These are phyloP conservation scores for Tolypocladium nubicola DNA, from an alignment of 2,329 filamentous ascomycete species.

Conservation along the genomic window DNA sequence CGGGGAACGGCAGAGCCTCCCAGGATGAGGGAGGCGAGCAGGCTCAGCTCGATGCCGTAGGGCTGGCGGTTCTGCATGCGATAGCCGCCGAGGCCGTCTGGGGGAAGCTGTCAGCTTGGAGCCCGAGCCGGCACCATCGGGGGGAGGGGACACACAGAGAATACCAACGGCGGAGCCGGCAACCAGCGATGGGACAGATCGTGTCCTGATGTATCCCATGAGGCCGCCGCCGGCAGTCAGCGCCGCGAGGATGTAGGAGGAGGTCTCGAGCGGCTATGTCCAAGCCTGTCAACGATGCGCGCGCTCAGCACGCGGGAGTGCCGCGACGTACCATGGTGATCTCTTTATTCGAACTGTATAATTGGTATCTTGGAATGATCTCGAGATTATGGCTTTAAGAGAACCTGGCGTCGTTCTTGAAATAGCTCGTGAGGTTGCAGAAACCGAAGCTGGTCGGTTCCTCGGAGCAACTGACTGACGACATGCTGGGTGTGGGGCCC, in stretches of 20 bases:
- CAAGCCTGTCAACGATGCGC: background rate
- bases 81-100: slow-evolving; percentile 69
- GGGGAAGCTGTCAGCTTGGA: background rate
- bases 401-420: background rate
- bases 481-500: slow-evolving; percentile 1
- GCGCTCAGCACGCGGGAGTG: background rate
- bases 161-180: slow-evolving; percentile 76
- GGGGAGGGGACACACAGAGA: slow-evolving; percentile 36
- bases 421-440: background rate
- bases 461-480: slow-evolving; percentile 8
- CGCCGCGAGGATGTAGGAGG: slow-evolving; percentile 68
- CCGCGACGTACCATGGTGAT: slow-evolving; percentile 1
- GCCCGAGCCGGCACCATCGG: background rate
- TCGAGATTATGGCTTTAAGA: background rate
- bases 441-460: slow-evolving; percentile 3
- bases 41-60: slow-evolving; percentile 81
- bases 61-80: slow-evolving; percentile 64
- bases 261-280: slow-evolving; percentile 27
- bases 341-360: background rate
- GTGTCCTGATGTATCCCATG: slow-evolving; percentile 74
- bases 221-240: slow-evolving; percentile 82
- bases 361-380: background rate
- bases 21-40: slow-evolving; percentile 78
- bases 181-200: slow-evolving; percentile 76
- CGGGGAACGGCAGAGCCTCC: slow-evolving; percentile 78